These are phyloP conservation scores for Cryphonectria japonica DNA, from an alignment of 2,329 filamentous ascomycete species.

Conservation along the genomic window DNA sequence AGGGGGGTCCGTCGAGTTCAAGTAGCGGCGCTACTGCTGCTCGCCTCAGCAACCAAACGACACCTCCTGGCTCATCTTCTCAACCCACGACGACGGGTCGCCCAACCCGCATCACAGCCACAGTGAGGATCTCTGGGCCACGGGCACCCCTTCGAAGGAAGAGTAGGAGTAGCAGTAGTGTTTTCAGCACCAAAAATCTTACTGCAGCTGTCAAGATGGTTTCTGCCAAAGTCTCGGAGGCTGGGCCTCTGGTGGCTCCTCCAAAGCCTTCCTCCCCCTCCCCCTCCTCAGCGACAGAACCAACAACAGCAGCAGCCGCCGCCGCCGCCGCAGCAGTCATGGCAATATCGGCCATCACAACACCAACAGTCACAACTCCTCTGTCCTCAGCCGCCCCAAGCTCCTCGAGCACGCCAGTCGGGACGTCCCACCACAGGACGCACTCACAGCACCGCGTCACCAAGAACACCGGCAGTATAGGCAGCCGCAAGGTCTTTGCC, in stretches of 20 bases:
- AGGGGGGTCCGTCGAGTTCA: background rate
- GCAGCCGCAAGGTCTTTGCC: slow-evolving; percentile 32
- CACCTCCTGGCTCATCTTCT: background rate
- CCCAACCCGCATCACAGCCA: slow-evolving; percentile 23
- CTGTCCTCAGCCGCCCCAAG: slow-evolving; percentile 13
- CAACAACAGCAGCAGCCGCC: background rate
- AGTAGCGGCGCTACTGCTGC: background rate
- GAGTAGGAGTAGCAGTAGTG: slow-evolving; percentile 22
- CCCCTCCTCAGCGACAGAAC: background rate
- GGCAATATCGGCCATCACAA: background rate
- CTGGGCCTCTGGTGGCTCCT: slow-evolving; percentile 16
- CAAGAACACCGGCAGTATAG: slow-evolving; percentile 26
- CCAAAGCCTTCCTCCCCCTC: slow-evolving; percentile 7
- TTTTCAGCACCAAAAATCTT: slow-evolving; percentile 30
- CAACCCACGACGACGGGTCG: slow-evolving; percentile 12
- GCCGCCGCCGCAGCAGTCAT: background rate
- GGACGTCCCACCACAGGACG: slow-evolving; percentile 24
- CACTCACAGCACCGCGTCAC: slow-evolving; percentile 28
- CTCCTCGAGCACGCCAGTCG: slow-evolving; percentile 11
- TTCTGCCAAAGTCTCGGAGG: slow-evolving; percentile 24
- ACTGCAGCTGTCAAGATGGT: slow-evolving; percentile 29
- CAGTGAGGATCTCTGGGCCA: slow-evolving; percentile 26
- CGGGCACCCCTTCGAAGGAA: slow-evolving; percentile 25
- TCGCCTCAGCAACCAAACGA: background rate
- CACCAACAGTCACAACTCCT: background rate